Base-by-base conservation (phyloP, 352 stramenopile genomes). In the Phytophthora agathidicida region DNA sequence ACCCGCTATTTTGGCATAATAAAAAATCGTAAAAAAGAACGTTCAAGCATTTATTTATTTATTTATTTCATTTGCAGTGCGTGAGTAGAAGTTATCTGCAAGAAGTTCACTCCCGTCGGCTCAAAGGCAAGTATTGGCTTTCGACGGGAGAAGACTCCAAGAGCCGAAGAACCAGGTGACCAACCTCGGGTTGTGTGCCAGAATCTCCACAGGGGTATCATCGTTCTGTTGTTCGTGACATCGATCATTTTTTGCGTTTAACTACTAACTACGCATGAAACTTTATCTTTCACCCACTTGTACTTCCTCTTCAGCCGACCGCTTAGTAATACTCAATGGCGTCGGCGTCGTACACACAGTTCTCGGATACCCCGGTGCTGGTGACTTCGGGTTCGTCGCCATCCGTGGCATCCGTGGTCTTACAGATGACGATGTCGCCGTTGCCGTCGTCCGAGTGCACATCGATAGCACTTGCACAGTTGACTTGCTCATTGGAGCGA, bases 151-250 rank as follows among this genome's bases (percentile, higher is more conserved):
- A n/a, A n/a, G n/a, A n/a, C n/a, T n/a, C n/a, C n/a, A n/a, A n/a
- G n/a, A n/a, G n/a, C n/a, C n/a, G n/a, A n/a, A n/a, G n/a, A n/a
- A n/a, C n/a, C n/a, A n/a, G n/a, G n/a, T n/a, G n/a, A n/a, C n/a
- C n/a, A n/a, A n/a, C n/a, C n/a, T n/a, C n/a, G n/a, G n/a, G n/a
- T n/a, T n/a, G n/a, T n/a, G n/a, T n/a, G n/a, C n/a, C n/a, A n/a
- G n/a, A n/a, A n/a, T n/a, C n/a, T n/a, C n/a, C n/a, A n/a, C 69
- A 75, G 76, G 50, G 36, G 53, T 46, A 53, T 73, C 24, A 41
- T 63, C 45, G 32, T 13, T 46, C 27, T 23, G 33, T 6, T 37
- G 27, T 44, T 44, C 31, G 38, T 33, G 17, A 58, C 55, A 65
- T 65, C 20, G 10, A 65, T 64, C 7, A 36, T 64, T 42, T 32